Evolutionary conservation across 345 rosid genomes (phyloP).

Genomic region (Eucalyptus pauciflora): DNA sequence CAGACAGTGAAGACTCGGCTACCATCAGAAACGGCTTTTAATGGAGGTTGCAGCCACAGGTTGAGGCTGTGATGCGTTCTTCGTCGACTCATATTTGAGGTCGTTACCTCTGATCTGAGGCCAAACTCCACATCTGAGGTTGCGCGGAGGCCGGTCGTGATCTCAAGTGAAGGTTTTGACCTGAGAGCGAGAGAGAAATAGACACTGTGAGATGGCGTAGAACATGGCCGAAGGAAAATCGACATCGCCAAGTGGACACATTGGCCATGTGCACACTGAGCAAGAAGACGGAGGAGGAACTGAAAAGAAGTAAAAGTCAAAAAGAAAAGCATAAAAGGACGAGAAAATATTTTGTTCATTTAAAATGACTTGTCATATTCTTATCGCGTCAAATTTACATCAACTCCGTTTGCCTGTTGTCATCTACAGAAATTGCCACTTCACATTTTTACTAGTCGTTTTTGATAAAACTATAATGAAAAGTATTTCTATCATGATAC

Average conservation of each 20-base stretch:
- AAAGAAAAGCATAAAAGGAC: too few species aligned
- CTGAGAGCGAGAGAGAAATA: neutral
- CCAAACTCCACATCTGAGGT: neutral
- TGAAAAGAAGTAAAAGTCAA: too few species aligned
- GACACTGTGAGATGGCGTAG: neutral
- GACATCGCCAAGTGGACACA: neutral
- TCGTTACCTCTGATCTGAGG: neutral
- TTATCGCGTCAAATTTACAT: too few species aligned
- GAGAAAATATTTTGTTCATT: too few species aligned
- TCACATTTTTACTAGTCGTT: too few species aligned
- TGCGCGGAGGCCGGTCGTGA: neutral
- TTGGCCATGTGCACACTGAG: neutral
- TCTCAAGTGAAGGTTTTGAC: neutral
- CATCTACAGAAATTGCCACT: too few species aligned
- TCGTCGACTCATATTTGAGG: neutral
- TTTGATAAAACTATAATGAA: too few species aligned
- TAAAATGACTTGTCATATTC: too few species aligned
- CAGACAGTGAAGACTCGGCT: neutral
- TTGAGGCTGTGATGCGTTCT: neutral
- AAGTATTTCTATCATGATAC: too few species aligned
- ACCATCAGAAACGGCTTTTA: neutral
- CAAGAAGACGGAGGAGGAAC: neutral
- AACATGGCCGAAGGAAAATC: neutral
- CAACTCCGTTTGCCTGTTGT: too few species aligned
- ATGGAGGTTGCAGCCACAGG: neutral